Conservation (phyloP, 2,329 filamentous ascomycete species). For the Aspergillus sojae region DNA sequence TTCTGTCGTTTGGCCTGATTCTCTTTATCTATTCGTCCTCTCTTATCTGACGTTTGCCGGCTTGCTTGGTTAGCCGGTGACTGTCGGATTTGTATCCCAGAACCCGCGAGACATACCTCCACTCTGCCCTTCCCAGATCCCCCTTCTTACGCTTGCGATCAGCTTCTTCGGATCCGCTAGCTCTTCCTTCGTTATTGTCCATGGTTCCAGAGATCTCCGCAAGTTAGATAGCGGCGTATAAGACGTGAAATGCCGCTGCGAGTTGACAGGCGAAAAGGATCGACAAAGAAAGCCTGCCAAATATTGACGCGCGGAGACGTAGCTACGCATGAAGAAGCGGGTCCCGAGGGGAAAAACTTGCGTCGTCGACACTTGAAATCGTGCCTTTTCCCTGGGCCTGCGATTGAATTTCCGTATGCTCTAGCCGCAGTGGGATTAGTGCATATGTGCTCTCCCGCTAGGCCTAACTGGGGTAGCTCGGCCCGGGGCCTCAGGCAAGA, state of each 20-base stretch:
- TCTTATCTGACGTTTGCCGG: conserved; percentile 55
- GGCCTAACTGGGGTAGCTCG: background rate
- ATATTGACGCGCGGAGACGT: conserved; percentile 7
- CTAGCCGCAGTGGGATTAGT: background rate
- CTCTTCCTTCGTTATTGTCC: conserved; percentile 39
- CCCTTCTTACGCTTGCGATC: conserved; percentile 60
- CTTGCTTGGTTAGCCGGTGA: conserved; percentile 55
- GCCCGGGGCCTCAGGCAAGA: background rate
- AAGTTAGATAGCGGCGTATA: background rate
- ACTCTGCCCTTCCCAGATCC: conserved; percentile 68
- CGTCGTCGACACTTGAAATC: background rate
- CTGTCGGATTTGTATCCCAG: conserved; percentile 1
- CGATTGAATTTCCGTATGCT: background rate
- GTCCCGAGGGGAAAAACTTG: background rate
- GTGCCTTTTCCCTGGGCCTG: background rate
- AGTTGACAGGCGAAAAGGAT: background rate
- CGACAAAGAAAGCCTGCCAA: background rate
- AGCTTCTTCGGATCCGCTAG: conserved; percentile 32
- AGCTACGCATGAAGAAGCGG: conserved; percentile 11
- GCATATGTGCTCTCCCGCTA: background rate
- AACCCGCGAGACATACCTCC: conserved; percentile 54
- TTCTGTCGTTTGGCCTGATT: conserved; percentile 60
- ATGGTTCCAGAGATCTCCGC: conserved; percentile 21
- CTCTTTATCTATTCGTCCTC: conserved; percentile 53
- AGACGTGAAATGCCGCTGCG: background rate